Conservation (phyloP, 108 stramenopile species). For the Nitzschia sp. region DNA sequence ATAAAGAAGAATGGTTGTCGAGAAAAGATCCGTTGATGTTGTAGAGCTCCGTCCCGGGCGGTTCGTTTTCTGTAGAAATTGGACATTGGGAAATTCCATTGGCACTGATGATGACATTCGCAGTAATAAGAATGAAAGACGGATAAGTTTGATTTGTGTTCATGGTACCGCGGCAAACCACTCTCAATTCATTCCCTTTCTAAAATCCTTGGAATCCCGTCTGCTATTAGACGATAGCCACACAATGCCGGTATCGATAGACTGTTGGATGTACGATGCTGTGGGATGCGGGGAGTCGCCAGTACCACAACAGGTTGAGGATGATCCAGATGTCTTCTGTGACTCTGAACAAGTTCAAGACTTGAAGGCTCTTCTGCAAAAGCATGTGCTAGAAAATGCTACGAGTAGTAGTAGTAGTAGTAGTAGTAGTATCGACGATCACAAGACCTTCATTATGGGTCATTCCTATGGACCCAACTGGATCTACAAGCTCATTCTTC, state of each 20-base stretch:
- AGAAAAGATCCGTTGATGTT: too few species aligned
- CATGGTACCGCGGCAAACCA: conserved; percentile 20
- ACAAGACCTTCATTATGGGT: background rate
- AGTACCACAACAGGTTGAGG: too few species aligned
- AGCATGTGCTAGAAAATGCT: background rate
- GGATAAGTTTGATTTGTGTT: conserved; percentile 11
- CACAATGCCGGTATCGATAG: background rate
- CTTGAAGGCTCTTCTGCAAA: background rate
- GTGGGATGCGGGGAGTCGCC: conserved; percentile 18
- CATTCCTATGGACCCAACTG: conserved; percentile 19
- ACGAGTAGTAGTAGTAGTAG: too few species aligned
- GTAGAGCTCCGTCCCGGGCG: too few species aligned
- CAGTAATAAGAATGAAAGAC: too few species aligned
- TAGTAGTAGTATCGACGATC: too few species aligned
- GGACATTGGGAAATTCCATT: too few species aligned
- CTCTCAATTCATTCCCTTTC: background rate
- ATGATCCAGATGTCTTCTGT: background rate
- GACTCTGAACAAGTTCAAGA: conserved; percentile 8
- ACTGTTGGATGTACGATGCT: conserved; percentile 16
- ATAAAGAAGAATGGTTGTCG: too few species aligned
- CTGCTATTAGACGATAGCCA: background rate
- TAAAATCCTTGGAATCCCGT: background rate
- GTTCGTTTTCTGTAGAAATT: too few species aligned
- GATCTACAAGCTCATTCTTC: conserved; percentile 4
- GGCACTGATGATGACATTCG: too few species aligned